Percentiles rank a stretch among this genome's conserved stretches.
phyloP scores from a whole-genome alignment of 495 filamentous ascomycete genomes.

The Neurospora sp. region DNA sequence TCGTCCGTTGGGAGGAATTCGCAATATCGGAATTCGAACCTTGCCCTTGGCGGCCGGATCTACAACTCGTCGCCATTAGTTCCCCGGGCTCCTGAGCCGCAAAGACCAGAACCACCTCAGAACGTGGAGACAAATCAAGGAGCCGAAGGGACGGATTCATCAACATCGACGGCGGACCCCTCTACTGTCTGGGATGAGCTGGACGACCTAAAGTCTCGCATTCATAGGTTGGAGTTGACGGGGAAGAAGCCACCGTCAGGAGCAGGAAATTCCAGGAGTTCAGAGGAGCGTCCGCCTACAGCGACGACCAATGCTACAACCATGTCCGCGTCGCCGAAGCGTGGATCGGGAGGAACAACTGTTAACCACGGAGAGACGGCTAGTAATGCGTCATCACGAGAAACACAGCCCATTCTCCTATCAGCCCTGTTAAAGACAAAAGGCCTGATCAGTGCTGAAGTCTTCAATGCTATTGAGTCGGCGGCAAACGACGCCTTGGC shows the following conservation, averaged over 20 bases:
- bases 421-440: constrained; percentile 72
- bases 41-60: constrained; percentile 43
- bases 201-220: constrained; percentile 89
- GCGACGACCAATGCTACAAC: constrained; percentile 92
- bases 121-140: constrained; percentile 22
- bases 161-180: constrained; percentile 72
- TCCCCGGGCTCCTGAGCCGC: constrained; percentile 33
- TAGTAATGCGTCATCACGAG: constrained; percentile 22
- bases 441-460: constrained; percentile 50
- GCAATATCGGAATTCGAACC: constrained; percentile 42
- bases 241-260: constrained; percentile 75
- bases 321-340: constrained; percentile 76
- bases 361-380: constrained; percentile 21
- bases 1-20: constrained; percentile 22
- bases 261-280: constrained; percentile 63
- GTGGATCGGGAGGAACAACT: constrained; percentile 38
- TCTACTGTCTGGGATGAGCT: constrained; percentile 97
- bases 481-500: constrained; percentile 72
- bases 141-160: constrained; percentile 65
- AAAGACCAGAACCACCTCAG: constrained; percentile 23
- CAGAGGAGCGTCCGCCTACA: constrained; percentile 75
- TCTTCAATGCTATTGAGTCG: constrained; percentile 72
- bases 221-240: constrained; percentile 82
- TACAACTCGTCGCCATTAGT: constrained; percentile 49
- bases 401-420: constrained; percentile 67